Conservation (phyloP, 768 basidiomycete species). For the Naganishia friedmannii region DNA sequence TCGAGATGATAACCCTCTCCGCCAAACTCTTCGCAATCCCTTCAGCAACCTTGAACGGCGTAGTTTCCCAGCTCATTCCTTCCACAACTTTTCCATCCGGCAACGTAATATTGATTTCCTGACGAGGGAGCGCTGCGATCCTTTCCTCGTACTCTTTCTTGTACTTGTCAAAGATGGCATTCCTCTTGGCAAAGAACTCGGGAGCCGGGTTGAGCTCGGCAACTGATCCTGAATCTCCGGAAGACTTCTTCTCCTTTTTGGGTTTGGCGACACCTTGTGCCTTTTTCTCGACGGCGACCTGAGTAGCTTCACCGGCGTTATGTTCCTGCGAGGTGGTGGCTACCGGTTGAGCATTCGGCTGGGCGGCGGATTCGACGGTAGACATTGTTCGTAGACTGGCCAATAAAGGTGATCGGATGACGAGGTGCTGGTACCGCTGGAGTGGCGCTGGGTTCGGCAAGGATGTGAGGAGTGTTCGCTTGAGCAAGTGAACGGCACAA, state of each 20-base stretch:
- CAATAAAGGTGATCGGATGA: not conserved
- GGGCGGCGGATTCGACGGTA: slow-evolving; percentile 6
- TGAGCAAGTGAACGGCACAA: not conserved
- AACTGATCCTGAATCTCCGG: slow-evolving; percentile 10
- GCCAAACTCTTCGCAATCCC: slow-evolving; percentile 80
- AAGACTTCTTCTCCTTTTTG: slow-evolving; percentile 36
- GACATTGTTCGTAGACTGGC: slow-evolving; percentile 16
- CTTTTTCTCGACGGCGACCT: slow-evolving; percentile 11
- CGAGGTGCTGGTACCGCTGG: slow-evolving; percentile 2
- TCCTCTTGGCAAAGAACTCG: slow-evolving; percentile 80
- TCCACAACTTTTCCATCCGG: slow-evolving; percentile 80
- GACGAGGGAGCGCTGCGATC: slow-evolving; percentile 70
- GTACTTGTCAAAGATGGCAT: slow-evolving; percentile 82
- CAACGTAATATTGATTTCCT: slow-evolving; percentile 77
- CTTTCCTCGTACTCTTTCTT: slow-evolving; percentile 79
- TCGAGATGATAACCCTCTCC: slow-evolving; percentile 87
- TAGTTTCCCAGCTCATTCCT: slow-evolving; percentile 90
- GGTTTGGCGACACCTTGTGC: slow-evolving; percentile 22
- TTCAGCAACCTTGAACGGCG: slow-evolving; percentile 84
- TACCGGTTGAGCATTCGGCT: slow-evolving; percentile 24
- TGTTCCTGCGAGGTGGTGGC: slow-evolving; percentile 16
- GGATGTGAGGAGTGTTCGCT: slow-evolving; percentile 1
- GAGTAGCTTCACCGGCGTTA: slow-evolving; percentile 10
- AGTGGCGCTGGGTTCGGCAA: not conserved
- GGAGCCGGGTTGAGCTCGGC: slow-evolving; percentile 61